Base-by-base conservation (phyloP, 768 basidiomycete genomes). In the Termitomyces sp. region DNA sequence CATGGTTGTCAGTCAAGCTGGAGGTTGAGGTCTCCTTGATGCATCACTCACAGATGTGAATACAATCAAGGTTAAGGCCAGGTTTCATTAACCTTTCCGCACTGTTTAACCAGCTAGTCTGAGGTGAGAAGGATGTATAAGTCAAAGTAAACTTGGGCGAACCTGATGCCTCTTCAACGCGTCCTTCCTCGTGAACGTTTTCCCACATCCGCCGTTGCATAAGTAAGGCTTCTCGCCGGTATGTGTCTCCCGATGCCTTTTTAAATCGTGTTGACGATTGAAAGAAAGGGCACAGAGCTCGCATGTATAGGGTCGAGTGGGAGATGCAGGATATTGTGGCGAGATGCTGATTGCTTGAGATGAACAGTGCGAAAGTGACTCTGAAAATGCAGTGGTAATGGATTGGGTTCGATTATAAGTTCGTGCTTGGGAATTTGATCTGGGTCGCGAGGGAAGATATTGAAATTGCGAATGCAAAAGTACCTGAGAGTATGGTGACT, bases 91-190 rank as follows among this genome's bases (percentile, higher is more conserved):
- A 84, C 81, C 60, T 81, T 82, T 32, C 90, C 90, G 60, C 90
- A 90, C 54, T 79, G 77, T 69, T 91, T 91, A 49, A 90, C 88
- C 59, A 90, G 76, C 89, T 86, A 64, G 66, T 60, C 55, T 40
- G 46, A 47, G 56, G 38, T 62, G 56, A 59, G 21, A 60, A 28
- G 35, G 58, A 58, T 43, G 28, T 38, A 51, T 41, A 10, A 26
- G 42, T 53, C 56, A 41, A 35, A 56, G 48, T 51, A 21, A 42
- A 53, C 9, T 17, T 40, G 48, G 26, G 66, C 82, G 57, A 62
- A 82, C 90, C 82, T 92, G 90, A 67, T 92, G 90, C 57, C 90
- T 81, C 71, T 91, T 92, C 64, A 92, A 71, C 15, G 90, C 90
- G 65, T 92, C 90, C 71, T 91, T 90, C 60, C 90, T 80, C 47